A percentile compares a stretch with the other conserved stretches of the same genome.
Evolutionary conservation across 257 asterid species (phyloP).

Genomic region (Petunia axillaris): DNA sequence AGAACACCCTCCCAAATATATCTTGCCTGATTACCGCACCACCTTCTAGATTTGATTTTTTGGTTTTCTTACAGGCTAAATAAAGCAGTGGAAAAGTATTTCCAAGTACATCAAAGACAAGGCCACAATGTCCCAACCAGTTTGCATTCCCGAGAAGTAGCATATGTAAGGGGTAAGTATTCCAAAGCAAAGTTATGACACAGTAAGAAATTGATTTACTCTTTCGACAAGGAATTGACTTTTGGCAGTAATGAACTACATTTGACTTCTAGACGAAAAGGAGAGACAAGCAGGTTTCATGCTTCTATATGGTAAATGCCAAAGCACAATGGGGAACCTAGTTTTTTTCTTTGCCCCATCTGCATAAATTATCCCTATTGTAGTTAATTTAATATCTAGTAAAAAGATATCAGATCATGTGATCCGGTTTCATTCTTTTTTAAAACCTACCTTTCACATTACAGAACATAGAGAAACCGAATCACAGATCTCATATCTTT

Average conservation of each 20-base stretch:
- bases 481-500: neutral
- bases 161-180: slow-evolving; percentile 1
- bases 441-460: neutral
- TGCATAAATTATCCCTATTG: neutral
- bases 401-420: too few relatives aligned
- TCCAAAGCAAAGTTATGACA: neutral
- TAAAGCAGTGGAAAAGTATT: neutral
- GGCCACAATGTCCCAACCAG: neutral
- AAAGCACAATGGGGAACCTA: slow-evolving; percentile 3
- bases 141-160: neutral
- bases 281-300: neutral
- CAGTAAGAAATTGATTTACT: neutral
- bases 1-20: neutral
- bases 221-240: neutral
- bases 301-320: slow-evolving; percentile 1
- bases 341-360: neutral
- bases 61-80: neutral
- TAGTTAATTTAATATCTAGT: too few relatives aligned
- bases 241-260: neutral
- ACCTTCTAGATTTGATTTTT: neutral
- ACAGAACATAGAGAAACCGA: neutral
- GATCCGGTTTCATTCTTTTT: neutral
- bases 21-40: neutral
- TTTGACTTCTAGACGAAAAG: neutral
- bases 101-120: neutral